A percentile compares a stretch with the other conserved stretches of the same genome.
Evolutionary conservation across 2,329 filamentous ascomycete species (phyloP).

Genomic region (Exophiala lecanii-corni): DNA sequence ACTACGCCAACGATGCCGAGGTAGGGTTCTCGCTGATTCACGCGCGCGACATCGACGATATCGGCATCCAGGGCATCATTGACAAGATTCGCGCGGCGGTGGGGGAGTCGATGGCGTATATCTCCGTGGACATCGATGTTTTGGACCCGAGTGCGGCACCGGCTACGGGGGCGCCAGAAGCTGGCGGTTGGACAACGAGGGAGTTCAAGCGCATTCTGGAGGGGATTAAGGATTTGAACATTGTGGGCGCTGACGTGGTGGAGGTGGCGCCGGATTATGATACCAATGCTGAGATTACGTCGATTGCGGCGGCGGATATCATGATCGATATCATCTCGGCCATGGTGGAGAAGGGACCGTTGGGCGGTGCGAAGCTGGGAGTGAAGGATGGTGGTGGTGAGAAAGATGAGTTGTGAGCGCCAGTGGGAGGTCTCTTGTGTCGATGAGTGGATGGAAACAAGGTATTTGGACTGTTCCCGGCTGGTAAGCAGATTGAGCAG

Average conservation of each 20-base stretch:
- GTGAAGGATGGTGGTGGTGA: not conserved
- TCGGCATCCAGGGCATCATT: conserved; percentile 44
- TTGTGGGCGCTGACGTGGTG: conserved; percentile 84
- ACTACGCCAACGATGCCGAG: not conserved
- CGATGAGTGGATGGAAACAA: conserved; percentile 1
- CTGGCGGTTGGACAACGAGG: conserved; percentile 82
- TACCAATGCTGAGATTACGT: conserved; percentile 65
- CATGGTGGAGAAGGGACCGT: conserved; percentile 30
- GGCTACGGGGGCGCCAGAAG: conserved; percentile 81
- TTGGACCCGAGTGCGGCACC: conserved; percentile 66
- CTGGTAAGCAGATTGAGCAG: not conserved
- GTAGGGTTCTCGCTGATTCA: conserved; percentile 48
- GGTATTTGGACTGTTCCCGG: not conserved
- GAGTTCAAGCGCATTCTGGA: conserved; percentile 79
- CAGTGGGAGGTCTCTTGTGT: not conserved
- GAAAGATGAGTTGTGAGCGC: not conserved
- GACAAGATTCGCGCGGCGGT: conserved; percentile 44
- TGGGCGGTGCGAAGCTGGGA: conserved; percentile 1
- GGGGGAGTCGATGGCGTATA: conserved; percentile 62
- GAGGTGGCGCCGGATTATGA: conserved; percentile 84
- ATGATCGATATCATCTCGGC: conserved; percentile 75
- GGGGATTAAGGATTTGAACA: conserved; percentile 73
- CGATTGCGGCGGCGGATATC: conserved; percentile 74
- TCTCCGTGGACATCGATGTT: conserved; percentile 71
- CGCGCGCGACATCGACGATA: conserved; percentile 47